Conservation (phyloP, 257 asterid species). For the Rhazya stricta region DNA sequence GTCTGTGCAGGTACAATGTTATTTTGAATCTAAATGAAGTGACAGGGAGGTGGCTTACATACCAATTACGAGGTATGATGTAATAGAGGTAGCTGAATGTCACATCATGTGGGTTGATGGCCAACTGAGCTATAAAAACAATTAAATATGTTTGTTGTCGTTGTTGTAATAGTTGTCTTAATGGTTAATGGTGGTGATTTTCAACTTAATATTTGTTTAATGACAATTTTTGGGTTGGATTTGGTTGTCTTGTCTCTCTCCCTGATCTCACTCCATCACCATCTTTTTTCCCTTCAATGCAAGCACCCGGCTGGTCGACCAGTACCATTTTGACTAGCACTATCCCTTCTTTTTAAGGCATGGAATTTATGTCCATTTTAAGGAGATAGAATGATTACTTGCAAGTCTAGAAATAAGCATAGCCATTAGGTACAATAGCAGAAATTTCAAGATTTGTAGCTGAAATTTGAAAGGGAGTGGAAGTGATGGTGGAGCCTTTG, state of each 20-base stretch:
- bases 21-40: not conserved
- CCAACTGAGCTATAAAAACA: conserved; percentile 22
- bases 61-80: not conserved
- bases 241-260: conserved; percentile 29
- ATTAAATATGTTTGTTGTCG: conserved; percentile 5
- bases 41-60: conserved; percentile 1
- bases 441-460: conserved; percentile 18
- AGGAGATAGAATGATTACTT: conserved; percentile 10
- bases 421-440: conserved; percentile 32
- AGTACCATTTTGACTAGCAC: conserved; percentile 1
- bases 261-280: not conserved
- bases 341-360: not conserved
- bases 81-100: not conserved
- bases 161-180: too few species aligned
- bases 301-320: conserved; percentile 19
- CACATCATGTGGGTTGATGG: conserved; percentile 27
- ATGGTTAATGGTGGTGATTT: not conserved
- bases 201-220: conserved; percentile 12
- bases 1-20: too few species aligned
- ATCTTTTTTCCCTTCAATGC: conserved; percentile 21
- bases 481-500: conserved; percentile 35
- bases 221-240: not conserved
- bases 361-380: not conserved
- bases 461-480: conserved; percentile 7
- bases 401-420: conserved; percentile 15